Percentiles rank a stretch among this genome's conserved stretches.
Evolutionary conservation across 139 green algal genomes (phyloP).

Genomic region (Chlamydomonas eustigma): DNA sequence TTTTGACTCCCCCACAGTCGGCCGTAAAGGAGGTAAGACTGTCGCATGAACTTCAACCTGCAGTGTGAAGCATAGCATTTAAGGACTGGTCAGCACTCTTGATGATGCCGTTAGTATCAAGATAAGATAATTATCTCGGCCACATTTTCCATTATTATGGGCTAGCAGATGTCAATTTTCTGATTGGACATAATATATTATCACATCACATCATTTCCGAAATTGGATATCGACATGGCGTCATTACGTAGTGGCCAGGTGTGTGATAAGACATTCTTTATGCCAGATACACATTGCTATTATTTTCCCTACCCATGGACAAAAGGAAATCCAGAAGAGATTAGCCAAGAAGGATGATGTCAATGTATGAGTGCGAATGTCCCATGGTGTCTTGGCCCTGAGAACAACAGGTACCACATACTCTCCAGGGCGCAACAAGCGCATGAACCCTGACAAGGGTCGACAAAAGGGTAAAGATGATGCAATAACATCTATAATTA

Average conservation of each 20-base stretch:
- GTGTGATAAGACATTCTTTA: neutral
- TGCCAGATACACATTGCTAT: neutral
- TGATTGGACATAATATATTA: conserved; percentile 1
- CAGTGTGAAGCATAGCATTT: neutral
- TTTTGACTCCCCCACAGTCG: neutral
- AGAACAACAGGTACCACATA: conserved; percentile 3
- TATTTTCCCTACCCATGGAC: conserved; percentile 27
- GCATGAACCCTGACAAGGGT: neutral
- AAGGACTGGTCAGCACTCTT: neutral
- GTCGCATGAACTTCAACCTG: neutral
- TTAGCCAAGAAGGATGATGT: neutral
- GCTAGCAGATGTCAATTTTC: neutral
- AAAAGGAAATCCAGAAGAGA: conserved; percentile 42
- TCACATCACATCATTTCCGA: neutral
- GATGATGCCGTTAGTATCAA: neutral
- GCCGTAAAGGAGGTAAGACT: neutral
- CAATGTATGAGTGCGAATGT: conserved; percentile 7
- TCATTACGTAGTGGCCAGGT: neutral
- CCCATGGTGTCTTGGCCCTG: neutral
- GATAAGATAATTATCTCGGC: too few species aligned
- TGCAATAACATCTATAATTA: too few species aligned
- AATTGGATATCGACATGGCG: neutral
- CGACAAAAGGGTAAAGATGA: neutral
- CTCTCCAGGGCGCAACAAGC: neutral
- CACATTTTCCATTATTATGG: too few species aligned